phyloP scores from a whole-genome alignment of 495 filamentous ascomycete species.

The Annulohypoxylon bovei region DNA sequence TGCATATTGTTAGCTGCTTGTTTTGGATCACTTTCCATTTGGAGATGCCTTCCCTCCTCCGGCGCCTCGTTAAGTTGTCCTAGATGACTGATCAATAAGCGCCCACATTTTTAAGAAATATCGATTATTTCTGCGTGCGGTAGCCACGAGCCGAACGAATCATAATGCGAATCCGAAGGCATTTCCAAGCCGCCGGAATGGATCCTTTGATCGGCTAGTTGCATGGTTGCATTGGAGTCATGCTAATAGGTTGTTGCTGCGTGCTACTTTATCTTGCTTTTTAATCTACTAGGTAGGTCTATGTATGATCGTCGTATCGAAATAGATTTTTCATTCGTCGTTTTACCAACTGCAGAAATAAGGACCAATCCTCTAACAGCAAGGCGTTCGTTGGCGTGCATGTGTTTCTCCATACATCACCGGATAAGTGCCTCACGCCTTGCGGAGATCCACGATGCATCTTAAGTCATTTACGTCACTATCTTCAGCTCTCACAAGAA shows the following conservation, averaged over 20 bases:
- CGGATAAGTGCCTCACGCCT: neutral
- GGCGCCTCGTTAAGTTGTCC: neutral
- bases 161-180: neutral
- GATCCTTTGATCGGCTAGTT: neutral
- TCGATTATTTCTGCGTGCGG: neutral
- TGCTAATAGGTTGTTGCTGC: neutral
- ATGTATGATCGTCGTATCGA: slow-evolving; percentile 7
- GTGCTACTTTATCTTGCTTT: slow-evolving; percentile 4
- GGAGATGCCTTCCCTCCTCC: neutral
- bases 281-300: neutral
- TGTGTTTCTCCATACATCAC: neutral
- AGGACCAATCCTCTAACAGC: neutral
- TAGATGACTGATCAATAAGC: slow-evolving; percentile 4
- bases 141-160: slow-evolving; percentile 11
- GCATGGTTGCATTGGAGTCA: neutral
- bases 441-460: neutral
- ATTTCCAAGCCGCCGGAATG: slow-evolving; percentile 17
- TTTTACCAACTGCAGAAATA: neutral
- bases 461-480: neutral
- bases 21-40: slow-evolving; percentile 4
- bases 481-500: neutral
- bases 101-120: neutral
- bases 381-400: neutral
- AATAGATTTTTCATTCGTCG: neutral
- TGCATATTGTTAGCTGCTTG: neutral